Conservation (phyloP, 306 rosid genomes). For the Cicer cuneatum region DNA sequence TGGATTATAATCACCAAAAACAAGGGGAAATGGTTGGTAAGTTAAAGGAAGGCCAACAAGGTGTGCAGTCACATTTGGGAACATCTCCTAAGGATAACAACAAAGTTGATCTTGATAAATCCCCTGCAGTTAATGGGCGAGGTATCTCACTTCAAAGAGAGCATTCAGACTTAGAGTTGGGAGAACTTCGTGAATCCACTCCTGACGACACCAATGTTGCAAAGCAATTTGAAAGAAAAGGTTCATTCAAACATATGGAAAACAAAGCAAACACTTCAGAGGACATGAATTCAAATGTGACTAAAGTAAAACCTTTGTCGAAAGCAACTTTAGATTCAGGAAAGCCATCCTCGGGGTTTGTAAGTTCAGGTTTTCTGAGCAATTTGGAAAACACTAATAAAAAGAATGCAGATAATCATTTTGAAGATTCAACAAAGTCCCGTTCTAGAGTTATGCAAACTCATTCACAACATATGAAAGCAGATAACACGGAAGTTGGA, state of each 20-base stretch:
- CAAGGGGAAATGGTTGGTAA: slow-evolving; percentile 66
- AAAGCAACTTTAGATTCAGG: slow-evolving; percentile 61
- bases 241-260: slow-evolving; percentile 71
- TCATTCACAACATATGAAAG: slow-evolving; percentile 62
- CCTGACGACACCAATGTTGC: slow-evolving; percentile 65
- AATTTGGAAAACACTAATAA: slow-evolving; percentile 62
- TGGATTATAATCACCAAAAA: slow-evolving; percentile 63
- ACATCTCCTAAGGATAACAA: slow-evolving; percentile 64
- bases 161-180: slow-evolving; percentile 90
- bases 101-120: slow-evolving; percentile 53
- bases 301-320: slow-evolving; percentile 60
- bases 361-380: slow-evolving; percentile 54
- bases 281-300: slow-evolving; percentile 60
- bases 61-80: slow-evolving; percentile 53
- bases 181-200: slow-evolving; percentile 90
- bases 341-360: slow-evolving; percentile 63
- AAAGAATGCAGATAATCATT: slow-evolving; percentile 64
- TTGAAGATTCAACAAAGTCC: slow-evolving; percentile 69
- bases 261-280: slow-evolving; percentile 59
- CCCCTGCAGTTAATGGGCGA: slow-evolving; percentile 70
- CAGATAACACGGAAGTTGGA: slow-evolving; percentile 62
- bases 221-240: slow-evolving; percentile 79
- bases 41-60: slow-evolving; percentile 60
- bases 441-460: slow-evolving; percentile 60
- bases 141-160: slow-evolving; percentile 81